Percentiles rank a stretch among this genome's conserved stretches.
Evolutionary conservation across 129 eudicot species (phyloP).

Genomic region (Artemisia tridentata): DNA sequence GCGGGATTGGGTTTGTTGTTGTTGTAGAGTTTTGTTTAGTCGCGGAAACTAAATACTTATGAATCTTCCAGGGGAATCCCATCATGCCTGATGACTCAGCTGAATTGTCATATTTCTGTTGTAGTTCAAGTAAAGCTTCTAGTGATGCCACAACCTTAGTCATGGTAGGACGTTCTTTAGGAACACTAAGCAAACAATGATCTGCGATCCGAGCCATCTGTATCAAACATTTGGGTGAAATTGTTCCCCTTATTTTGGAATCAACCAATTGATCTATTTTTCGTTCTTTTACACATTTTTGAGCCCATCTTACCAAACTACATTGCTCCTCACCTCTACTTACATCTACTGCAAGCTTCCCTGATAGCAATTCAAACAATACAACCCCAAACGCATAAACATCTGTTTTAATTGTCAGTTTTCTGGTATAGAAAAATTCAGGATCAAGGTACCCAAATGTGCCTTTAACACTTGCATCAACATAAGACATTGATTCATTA

Average conservation of each 20-base stretch:
- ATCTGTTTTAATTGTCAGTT: conserved; percentile 33
- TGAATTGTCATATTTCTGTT: conserved; percentile 17
- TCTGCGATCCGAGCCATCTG: conserved; percentile 25
- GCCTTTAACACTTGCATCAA: conserved; percentile 28
- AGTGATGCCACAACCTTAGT: conserved; percentile 38
- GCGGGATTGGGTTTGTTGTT: too few relatives aligned
- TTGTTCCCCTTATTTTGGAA: conserved; percentile 21
- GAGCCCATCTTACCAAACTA: conserved; percentile 35
- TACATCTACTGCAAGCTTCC: conserved; percentile 41
- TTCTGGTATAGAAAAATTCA: conserved; percentile 29
- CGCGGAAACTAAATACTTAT: conserved; percentile 15
- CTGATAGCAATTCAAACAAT: conserved; percentile 44
- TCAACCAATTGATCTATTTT: conserved; percentile 31
- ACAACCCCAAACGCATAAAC: conserved; percentile 45
- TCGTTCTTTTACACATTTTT: conserved; percentile 31
- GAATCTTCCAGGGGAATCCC: conserved; percentile 24
- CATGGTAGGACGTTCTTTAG: conserved; percentile 40
- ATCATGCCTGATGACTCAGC: not conserved
- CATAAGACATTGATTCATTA: too few relatives aligned
- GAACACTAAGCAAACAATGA: conserved; percentile 32
- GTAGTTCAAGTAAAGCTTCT: conserved; percentile 25
- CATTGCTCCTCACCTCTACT: conserved; percentile 30
- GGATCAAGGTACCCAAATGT: conserved; percentile 40
- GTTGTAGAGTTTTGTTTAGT: not conserved
- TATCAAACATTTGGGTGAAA: conserved; percentile 26